These are phyloP conservation scores for Excoecaria agallocha DNA, from an alignment of 345 rosid species.

Conservation along the genomic window DNA sequence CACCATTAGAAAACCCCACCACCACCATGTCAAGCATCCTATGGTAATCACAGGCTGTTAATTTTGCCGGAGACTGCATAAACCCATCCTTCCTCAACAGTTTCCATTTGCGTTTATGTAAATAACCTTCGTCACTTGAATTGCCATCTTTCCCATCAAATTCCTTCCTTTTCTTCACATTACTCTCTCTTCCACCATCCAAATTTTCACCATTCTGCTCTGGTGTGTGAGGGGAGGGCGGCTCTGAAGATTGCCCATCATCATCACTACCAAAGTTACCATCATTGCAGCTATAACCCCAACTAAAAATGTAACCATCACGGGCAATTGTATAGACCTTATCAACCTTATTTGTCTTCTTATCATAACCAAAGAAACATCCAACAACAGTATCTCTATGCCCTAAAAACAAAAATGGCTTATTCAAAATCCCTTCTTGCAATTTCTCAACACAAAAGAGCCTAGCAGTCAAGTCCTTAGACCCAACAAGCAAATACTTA, in stretches of 20 bases:
- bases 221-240: conserved; percentile 65
- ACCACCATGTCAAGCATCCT: conserved; percentile 76
- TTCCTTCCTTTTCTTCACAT: conserved; percentile 55
- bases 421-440: conserved; percentile 49
- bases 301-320: conserved; percentile 76
- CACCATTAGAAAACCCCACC: conserved; percentile 89
- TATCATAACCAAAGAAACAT: conserved; percentile 83
- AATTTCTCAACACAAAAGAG: conserved; percentile 61
- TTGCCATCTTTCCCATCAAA: conserved; percentile 45
- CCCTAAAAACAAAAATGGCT: conserved; percentile 78
- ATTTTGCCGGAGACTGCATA: conserved; percentile 61
- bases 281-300: conserved; percentile 49
- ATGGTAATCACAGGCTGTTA: conserved; percentile 84
- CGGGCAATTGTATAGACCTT: conserved; percentile 67
- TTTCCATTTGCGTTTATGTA: conserved; percentile 71
- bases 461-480: conserved; percentile 82
- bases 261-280: conserved; percentile 21
- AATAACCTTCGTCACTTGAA: conserved; percentile 35
- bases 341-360: conserved; percentile 44
- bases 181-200: conserved; percentile 11
- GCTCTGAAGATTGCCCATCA: conserved; percentile 39
- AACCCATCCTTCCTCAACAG: conserved; percentile 79
- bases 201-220: conserved; percentile 43
- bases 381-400: conserved; percentile 86
- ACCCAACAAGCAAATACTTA: conserved; percentile 70